Percentiles rank a stretch among this genome's conserved stretches.
These are phyloP conservation scores for Ammopiptanthus mongolicus DNA, from an alignment of 306 rosid species.

Conservation along the genomic window DNA sequence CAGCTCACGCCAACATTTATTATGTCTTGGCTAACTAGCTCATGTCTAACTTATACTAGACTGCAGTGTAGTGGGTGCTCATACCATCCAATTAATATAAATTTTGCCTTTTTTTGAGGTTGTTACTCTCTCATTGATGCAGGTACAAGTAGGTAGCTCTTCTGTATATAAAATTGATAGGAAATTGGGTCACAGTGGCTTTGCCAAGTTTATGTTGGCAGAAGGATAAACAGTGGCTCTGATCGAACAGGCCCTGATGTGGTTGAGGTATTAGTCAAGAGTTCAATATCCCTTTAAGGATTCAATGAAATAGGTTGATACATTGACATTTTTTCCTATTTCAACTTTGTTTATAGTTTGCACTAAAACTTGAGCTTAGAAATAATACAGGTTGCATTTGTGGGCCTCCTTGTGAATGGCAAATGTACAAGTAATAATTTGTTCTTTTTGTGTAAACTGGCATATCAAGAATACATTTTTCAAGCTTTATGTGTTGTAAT, in stretches of 20 bases:
- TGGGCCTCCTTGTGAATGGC: constrained; percentile 97
- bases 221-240: constrained; percentile 76
- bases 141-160: constrained; percentile 93
- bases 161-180: constrained; percentile 80
- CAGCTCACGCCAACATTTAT: too few relatives aligned
- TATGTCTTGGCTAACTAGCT: not conserved
- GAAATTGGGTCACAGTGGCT: constrained; percentile 94
- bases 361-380: constrained; percentile 84
- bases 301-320: constrained; percentile 7
- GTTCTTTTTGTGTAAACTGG: not conserved
- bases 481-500: not conserved
- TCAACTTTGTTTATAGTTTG: constrained; percentile 54
- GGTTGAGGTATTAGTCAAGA: constrained; percentile 53
- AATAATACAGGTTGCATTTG: constrained; percentile 92
- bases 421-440: constrained; percentile 64
- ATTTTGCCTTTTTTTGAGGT: not conserved
- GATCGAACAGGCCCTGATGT: constrained; percentile 78
- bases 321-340: constrained; percentile 10
- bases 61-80: not conserved
- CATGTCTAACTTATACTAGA: not conserved
- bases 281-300: constrained; percentile 17
- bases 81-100: not conserved
- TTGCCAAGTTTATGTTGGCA: constrained; percentile 91
- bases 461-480: not conserved
- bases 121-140: constrained; percentile 12